Conservation (phyloP, 2,329 filamentous ascomycete species). For the Arthrobotrys sinensis region DNA sequence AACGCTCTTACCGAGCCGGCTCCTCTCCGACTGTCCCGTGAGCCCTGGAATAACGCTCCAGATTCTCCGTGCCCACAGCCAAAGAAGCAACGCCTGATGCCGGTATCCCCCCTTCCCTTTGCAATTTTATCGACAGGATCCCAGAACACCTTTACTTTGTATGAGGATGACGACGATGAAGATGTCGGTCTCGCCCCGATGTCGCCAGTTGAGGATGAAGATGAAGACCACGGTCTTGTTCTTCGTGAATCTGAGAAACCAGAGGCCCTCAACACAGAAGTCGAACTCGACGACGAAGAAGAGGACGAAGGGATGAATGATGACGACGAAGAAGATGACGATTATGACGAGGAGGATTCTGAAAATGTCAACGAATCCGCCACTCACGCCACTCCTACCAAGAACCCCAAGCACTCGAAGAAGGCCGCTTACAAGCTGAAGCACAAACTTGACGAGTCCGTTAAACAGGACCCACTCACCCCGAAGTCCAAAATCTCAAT, state of each 20-base stretch:
- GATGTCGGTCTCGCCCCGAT: slow-evolving; percentile 24
- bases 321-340: slow-evolving; percentile 20
- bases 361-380: slow-evolving; percentile 34
- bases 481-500: slow-evolving; percentile 71
- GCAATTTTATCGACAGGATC: slow-evolving; percentile 58
- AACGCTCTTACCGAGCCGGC: slow-evolving; percentile 31
- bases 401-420: slow-evolving; percentile 4
- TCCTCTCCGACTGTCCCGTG: slow-evolving; percentile 43
- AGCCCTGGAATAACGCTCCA: slow-evolving; percentile 39
- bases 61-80: slow-evolving; percentile 49
- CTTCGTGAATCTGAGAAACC: slow-evolving; percentile 58
- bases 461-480: slow-evolving; percentile 68
- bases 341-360: slow-evolving; percentile 28
- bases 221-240: slow-evolving; percentile 31
- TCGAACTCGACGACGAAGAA: slow-evolving; percentile 80
- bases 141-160: slow-evolving; percentile 63
- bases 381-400: slow-evolving; percentile 15
- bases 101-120: slow-evolving; percentile 47
- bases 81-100: slow-evolving; percentile 1
- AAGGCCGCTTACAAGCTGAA: slow-evolving; percentile 45
- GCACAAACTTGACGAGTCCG: slow-evolving; percentile 62
- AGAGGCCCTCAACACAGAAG: slow-evolving; percentile 64
- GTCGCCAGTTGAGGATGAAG: slow-evolving; percentile 27
- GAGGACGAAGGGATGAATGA: slow-evolving; percentile 77
- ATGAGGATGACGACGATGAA: slow-evolving; percentile 64